Conservation (phyloP, 129 eudicot genomes). For the Deinandra increscens region DNA sequence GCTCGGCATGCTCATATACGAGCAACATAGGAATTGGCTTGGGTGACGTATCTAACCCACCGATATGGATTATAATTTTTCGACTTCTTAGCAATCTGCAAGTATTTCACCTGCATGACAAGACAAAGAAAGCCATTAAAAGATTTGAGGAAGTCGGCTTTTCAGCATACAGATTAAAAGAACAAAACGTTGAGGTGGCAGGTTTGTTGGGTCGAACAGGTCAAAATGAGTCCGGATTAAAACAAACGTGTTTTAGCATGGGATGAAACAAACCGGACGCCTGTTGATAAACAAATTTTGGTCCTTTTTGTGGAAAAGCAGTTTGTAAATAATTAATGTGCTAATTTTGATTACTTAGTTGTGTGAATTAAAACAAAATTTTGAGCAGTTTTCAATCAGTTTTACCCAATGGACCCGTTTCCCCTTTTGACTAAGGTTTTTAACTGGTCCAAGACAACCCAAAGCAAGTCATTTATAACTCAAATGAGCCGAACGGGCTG, state of each 20-base stretch:
- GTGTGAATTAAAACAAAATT: not conserved
- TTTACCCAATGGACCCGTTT: not conserved
- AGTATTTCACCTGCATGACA: slow-evolving; percentile 70
- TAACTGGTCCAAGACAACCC: not conserved
- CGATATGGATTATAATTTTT: slow-evolving; percentile 82
- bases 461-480: not conserved
- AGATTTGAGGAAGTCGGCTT: not conserved
- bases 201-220: not conserved
- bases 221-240: not conserved
- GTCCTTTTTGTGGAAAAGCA: not conserved
- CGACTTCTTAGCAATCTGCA: slow-evolving; percentile 84
- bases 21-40: slow-evolving; percentile 92
- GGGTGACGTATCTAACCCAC: slow-evolving; percentile 94
- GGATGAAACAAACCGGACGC: not conserved
- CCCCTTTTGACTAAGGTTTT: not conserved
- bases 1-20: slow-evolving; percentile 55
- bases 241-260: not conserved
- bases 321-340: not conserved
- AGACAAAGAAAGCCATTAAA: not conserved
- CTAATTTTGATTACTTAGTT: not conserved
- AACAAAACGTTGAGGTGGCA: not conserved
- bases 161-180: not conserved
- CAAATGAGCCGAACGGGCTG: not conserved
- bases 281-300: not conserved
- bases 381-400: not conserved